Evolutionary conservation across 306 rosid species (phyloP).

Genomic region (Lathyrus aphaca): DNA sequence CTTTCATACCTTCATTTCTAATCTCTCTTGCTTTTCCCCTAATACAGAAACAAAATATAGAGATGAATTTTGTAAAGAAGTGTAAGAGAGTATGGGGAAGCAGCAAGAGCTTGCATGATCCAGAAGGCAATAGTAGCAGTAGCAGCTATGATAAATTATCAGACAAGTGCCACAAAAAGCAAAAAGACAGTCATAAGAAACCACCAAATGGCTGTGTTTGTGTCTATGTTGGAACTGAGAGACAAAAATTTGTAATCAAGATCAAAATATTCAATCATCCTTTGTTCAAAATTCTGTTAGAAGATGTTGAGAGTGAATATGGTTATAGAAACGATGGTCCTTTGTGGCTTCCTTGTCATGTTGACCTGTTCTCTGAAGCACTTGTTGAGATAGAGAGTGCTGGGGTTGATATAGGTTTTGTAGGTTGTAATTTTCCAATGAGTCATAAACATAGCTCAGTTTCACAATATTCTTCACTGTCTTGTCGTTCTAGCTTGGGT

Average conservation of each 20-base stretch:
- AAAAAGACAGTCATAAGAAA: neutral
- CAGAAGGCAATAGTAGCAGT: neutral
- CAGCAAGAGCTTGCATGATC: neutral
- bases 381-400: constrained; percentile 18
- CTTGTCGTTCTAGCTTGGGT: neutral
- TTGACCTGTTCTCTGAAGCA: constrained; percentile 52
- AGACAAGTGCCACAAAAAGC: neutral
- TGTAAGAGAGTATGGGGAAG: constrained; percentile 7
- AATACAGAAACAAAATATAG: neutral
- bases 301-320: constrained; percentile 66
- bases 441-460: neutral
- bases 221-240: constrained; percentile 67
- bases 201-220: constrained; percentile 55
- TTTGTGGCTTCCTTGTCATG: constrained; percentile 67
- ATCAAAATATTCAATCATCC: constrained; percentile 60
- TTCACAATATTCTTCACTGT: neutral
- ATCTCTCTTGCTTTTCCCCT: neutral
- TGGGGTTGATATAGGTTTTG: neutral
- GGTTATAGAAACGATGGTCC: constrained; percentile 72
- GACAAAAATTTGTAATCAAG: constrained; percentile 55
- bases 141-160: constrained; percentile 1
- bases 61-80: constrained; percentile 42
- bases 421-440: neutral
- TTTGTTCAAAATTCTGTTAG: constrained; percentile 56
- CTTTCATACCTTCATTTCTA: too few relatives aligned